A percentile compares a stretch with the other conserved stretches of the same genome.
phyloP scores from a whole-genome alignment of 192 early-diverging fungal species.

The Chytriomyces sp. region DNA sequence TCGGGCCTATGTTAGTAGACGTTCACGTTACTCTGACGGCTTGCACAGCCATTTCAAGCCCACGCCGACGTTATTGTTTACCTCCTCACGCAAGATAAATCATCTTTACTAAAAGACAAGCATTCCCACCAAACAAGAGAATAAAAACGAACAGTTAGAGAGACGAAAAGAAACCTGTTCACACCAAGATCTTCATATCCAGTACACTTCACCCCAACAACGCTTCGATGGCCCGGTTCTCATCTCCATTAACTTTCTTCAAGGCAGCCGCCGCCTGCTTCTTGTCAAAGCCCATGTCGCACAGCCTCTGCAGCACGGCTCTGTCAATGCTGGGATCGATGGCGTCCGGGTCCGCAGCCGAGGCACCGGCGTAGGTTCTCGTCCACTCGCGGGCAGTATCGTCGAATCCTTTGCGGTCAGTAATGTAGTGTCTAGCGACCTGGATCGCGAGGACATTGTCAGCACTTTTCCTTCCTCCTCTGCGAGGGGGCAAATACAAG shows the following conservation, averaged over 20 bases:
- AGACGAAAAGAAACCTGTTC: no score
- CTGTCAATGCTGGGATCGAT: conserved; percentile 48
- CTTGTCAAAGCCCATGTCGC: conserved; percentile 60
- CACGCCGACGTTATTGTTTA: no score
- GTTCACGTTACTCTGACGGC: no score
- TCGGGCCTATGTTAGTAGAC: no score
- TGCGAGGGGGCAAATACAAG: neutral
- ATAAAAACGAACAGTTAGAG: no score
- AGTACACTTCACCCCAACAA: conserved; percentile 38
- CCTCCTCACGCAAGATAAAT: no score
- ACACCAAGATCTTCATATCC: no score
- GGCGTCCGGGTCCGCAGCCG: conserved; percentile 13
- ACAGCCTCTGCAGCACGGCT: conserved; percentile 39
- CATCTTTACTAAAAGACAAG: no score
- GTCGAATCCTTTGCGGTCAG: conserved; percentile 48
- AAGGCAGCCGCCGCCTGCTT: conserved; percentile 44
- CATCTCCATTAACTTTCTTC: conserved; percentile 39
- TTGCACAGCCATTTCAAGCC: no score
- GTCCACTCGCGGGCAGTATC: conserved; percentile 55
- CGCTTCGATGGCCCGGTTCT: conserved; percentile 52
- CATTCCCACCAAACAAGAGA: no score
- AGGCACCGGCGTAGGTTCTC: conserved; percentile 36
- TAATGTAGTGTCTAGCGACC: conserved; percentile 53
- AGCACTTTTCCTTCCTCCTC: neutral
- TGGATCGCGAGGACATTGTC: conserved; percentile 1